Evolutionary conservation across 2,329 filamentous ascomycete species (phyloP).

Genomic region (Fusarium napiforme): DNA sequence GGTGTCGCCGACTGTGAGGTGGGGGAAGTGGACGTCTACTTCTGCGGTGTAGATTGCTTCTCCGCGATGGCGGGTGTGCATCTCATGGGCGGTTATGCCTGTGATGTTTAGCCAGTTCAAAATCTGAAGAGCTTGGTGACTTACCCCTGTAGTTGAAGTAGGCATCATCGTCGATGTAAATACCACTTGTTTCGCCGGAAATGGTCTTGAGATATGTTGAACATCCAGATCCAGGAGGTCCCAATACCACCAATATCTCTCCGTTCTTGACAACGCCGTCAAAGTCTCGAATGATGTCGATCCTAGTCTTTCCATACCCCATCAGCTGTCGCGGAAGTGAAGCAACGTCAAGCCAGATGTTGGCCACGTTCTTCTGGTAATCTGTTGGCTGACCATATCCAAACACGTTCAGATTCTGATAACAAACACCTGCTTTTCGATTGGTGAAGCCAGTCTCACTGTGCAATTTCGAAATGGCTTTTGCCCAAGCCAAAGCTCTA

Average conservation of each 20-base stretch:
- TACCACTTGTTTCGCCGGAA: constrained; percentile 81
- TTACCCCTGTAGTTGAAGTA: constrained; percentile 82
- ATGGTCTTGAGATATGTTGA: constrained; percentile 85
- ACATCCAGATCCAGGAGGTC: constrained; percentile 75
- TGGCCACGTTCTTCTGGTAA: constrained; percentile 73
- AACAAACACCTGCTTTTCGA: constrained; percentile 65
- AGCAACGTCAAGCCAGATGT: constrained; percentile 63
- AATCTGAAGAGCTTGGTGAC: fast-evolving
- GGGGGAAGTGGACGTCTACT: constrained; percentile 81
- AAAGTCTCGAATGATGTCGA: constrained; percentile 73
- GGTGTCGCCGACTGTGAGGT: constrained; percentile 79
- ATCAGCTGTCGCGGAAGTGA: constrained; percentile 60
- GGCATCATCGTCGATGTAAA: constrained; percentile 73
- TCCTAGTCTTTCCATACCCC: constrained; percentile 63
- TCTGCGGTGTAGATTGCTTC: constrained; percentile 87
- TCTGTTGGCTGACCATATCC: constrained; percentile 75
- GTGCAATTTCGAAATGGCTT: constrained; percentile 30
- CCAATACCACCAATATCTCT: constrained; percentile 78
- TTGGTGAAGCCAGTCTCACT: constrained; percentile 22
- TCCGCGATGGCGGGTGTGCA: constrained; percentile 61
- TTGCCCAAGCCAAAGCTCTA: constrained; percentile 36
- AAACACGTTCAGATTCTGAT: constrained; percentile 72
- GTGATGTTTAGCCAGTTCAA: not conserved
- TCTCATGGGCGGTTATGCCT: constrained; percentile 39
- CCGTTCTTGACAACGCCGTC: constrained; percentile 74